These are phyloP conservation scores for Stereum hirsutum DNA, from an alignment of 1,284 basidiomycete genomes.

Conservation along the genomic window DNA sequence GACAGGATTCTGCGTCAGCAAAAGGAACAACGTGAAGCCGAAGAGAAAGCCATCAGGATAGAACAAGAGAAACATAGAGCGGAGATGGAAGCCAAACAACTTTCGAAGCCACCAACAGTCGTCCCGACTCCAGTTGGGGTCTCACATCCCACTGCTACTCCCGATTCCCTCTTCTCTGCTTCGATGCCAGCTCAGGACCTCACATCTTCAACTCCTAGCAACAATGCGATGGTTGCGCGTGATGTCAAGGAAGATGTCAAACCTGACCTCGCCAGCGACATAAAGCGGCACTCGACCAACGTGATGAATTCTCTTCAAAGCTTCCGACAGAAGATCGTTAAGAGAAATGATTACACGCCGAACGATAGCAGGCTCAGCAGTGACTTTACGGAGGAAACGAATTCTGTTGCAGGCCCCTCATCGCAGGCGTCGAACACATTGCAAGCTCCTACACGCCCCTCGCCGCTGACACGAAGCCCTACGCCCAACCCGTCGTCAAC, in stretches of 20 bases:
- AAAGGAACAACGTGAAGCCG: constrained; percentile 21
- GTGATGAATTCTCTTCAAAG: not conserved
- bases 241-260: too few relatives aligned
- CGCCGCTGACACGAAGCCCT: not conserved
- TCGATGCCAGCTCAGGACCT: not conserved
- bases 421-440: not conserved
- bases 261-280: not conserved
- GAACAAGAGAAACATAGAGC: constrained; percentile 2
- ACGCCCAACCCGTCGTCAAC: constrained; percentile 12
- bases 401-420: not conserved
- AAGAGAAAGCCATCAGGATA: constrained; percentile 9
- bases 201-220: not conserved
- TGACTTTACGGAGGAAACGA: too few relatives aligned
- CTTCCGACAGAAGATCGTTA: not conserved
- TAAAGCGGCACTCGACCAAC: not conserved
- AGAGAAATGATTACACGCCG: not conserved
- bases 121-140: not conserved
- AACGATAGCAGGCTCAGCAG: too few relatives aligned
- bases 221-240: too few relatives aligned
- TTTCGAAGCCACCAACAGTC: not conserved
- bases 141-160: not conserved
- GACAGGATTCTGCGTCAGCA: constrained; percentile 89
- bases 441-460: not conserved
- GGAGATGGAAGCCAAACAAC: too few relatives aligned
- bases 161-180: too few relatives aligned